Base-by-base conservation (phyloP, 352 stramenopile species). In the Thalassiosira hispida region DNA sequence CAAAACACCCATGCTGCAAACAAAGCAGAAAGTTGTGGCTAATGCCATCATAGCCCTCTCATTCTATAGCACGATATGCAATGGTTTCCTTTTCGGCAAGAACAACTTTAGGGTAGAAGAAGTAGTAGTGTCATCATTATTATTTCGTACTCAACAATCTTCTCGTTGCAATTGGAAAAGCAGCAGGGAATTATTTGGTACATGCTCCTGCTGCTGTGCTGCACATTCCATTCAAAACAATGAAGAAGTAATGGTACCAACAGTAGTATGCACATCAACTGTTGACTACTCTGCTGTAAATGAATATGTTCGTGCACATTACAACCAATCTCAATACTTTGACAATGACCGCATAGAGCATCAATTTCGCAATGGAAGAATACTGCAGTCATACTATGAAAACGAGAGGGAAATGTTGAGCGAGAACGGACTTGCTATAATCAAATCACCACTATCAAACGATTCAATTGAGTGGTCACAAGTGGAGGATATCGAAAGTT, bases 201-300 rank as follows among this genome's bases (percentile, higher is more conserved):
- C n/a, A n/a, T n/a, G n/a, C n/a, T n/a, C n/a, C 31, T 38, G 3
- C 31, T 38, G 3, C 31, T 9, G 3, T 38, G 31, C 31, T 38
- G 31, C 31, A 38, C 6, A 52, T 7, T 52, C n/a, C 9, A 20
- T 25, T 52, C n/a, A 2, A 52, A 8, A 52, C n/a, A 8, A 52
- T 52, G 44, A 23, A 0, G 9, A 22, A 52, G 11, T 49, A 42
- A 11, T 11, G 33, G 40, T 20, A 49, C 9, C 16, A 5, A 16
- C 42, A 40, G 62, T 71, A 56, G 25, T 71, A 5, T 59, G 31
- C 47, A 67, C 12, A 3, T 60, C 68, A 25, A 40, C 46, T 8
- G 55, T 90, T 18, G 81, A 91, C 64, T 86, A 86, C 67, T 87
- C 78, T 11, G 77, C 77, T 23, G 73, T 68, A 18, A 89, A 84